Evolutionary conservation across 2,329 filamentous ascomycete species (phyloP).

Genomic region (Talaromyces sp.): DNA sequence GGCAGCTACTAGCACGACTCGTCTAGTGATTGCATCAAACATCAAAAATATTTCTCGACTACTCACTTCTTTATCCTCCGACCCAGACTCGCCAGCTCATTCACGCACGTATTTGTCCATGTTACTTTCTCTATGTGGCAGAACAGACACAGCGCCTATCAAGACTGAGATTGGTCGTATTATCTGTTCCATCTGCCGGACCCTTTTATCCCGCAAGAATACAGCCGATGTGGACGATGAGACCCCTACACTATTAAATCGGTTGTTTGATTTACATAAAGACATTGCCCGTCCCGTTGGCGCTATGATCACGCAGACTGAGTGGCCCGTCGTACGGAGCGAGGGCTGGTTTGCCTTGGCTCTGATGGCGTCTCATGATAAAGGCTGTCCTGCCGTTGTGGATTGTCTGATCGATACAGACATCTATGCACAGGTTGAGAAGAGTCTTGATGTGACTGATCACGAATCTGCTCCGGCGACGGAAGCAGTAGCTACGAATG

Average conservation of each 20-base stretch:
- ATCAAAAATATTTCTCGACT: slow-evolving; percentile 37
- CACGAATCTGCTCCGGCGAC: slow-evolving; percentile 17
- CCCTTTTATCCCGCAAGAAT: slow-evolving; percentile 29
- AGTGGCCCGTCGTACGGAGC: slow-evolving; percentile 48
- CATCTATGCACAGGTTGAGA: slow-evolving; percentile 33
- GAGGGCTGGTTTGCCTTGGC: slow-evolving; percentile 51
- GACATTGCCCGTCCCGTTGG: slow-evolving; percentile 39
- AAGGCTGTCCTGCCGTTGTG: slow-evolving; percentile 33
- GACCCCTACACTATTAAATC: slow-evolving; percentile 27
- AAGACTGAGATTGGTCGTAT: slow-evolving; percentile 48
- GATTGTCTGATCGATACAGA: slow-evolving; percentile 35
- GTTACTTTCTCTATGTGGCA: slow-evolving; percentile 40
- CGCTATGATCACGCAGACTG: slow-evolving; percentile 44
- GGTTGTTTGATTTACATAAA: slow-evolving; percentile 35
- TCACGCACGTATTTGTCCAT: slow-evolving; percentile 39
- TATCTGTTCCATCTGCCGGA: slow-evolving; percentile 44
- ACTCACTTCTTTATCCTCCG: slow-evolving; percentile 30
- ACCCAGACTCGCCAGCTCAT: slow-evolving; percentile 28
- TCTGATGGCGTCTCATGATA: slow-evolving; percentile 40
- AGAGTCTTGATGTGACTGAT: slow-evolving; percentile 26
- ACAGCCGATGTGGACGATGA: slow-evolving; percentile 20
- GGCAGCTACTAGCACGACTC: slow-evolving; percentile 39
- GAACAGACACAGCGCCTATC: slow-evolving; percentile 43
- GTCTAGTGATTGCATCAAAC: slow-evolving; percentile 38
- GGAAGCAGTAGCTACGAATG: slow-evolving; percentile 20